A percentile compares a stretch with the other conserved stretches of the same genome.
Evolutionary conservation across 495 filamentous ascomycete genomes (phyloP).

Genomic region (Alectoria sarmentosa): DNA sequence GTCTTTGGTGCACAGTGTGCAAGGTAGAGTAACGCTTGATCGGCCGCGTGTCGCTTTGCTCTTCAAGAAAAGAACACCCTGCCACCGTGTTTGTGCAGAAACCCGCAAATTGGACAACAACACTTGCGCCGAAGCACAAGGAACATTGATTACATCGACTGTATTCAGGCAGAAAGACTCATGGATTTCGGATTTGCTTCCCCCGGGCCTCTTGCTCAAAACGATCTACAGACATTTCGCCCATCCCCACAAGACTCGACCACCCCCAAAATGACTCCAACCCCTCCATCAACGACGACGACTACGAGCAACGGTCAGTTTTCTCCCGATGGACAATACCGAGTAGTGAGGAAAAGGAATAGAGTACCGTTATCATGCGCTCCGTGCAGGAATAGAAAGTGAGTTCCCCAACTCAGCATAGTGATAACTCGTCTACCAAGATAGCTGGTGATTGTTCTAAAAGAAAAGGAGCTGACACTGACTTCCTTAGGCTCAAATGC

Average conservation of each 20-base stretch:
- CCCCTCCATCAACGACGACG: conserved; percentile 80
- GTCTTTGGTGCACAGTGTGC: not conserved
- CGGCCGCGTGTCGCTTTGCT: not conserved
- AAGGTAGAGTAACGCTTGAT: not conserved
- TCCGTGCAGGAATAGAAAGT: conserved; percentile 94
- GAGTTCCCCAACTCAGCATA: conserved; percentile 34
- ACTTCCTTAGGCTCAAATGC: conserved; percentile 67
- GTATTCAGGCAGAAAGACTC: not conserved
- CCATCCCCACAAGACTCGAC: conserved; percentile 14
- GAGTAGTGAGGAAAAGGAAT: conserved; percentile 90
- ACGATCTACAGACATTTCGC: conserved; percentile 9
- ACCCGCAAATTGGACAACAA: conserved; percentile 1
- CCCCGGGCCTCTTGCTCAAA: conserved; percentile 7
- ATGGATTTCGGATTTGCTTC: conserved; percentile 15
- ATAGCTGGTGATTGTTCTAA: not conserved
- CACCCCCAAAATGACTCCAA: conserved; percentile 62
- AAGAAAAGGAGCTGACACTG: conserved; percentile 20
- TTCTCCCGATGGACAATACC: conserved; percentile 81
- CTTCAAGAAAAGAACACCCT: not conserved
- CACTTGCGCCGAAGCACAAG: not conserved
- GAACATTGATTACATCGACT: not conserved
- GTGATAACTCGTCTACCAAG: conserved; percentile 23
- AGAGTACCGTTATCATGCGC: conserved; percentile 90
- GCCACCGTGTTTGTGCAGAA: not conserved
- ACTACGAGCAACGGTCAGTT: conserved; percentile 65